Conservation (phyloP, 768 basidiomycete species). For the Tulasnella calospora region DNA sequence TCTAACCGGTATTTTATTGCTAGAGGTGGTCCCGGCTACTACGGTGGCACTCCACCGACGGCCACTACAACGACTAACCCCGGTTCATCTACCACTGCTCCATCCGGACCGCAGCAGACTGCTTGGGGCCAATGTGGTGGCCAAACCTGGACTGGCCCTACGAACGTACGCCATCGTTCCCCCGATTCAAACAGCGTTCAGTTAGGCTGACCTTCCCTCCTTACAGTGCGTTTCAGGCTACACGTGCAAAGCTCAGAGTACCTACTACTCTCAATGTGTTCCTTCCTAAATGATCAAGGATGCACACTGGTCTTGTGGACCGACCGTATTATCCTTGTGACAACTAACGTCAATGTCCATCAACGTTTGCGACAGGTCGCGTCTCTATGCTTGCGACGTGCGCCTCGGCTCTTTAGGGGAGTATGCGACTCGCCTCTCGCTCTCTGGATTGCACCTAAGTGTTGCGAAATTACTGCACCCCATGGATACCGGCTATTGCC, state of each 20-base stretch:
- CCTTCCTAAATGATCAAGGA: neutral
- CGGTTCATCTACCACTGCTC: neutral
- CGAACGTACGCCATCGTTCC: neutral
- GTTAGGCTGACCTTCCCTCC: neutral
- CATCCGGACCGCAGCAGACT: neutral
- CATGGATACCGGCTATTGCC: no score
- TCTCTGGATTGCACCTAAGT: no score
- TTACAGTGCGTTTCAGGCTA: neutral
- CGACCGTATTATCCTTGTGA: neutral
- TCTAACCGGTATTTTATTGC: neutral
- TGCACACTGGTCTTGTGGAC: neutral
- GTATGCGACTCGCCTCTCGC: no score
- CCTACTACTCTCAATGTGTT: neutral
- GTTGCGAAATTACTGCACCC: no score
- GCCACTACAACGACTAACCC: neutral
- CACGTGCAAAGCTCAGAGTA: neutral
- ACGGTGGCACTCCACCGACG: neutral
- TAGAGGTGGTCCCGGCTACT: constrained; percentile 7
- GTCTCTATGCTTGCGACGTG: neutral
- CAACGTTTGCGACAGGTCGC: no score
- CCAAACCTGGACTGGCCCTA: constrained; percentile 2
- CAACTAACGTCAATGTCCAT: neutral
- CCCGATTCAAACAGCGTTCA: no score
- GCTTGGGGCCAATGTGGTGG: constrained; percentile 6
- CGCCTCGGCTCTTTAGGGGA: no score